Percentiles rank a stretch among this genome's conserved stretches.
Evolutionary conservation across 2,329 filamentous ascomycete species (phyloP).

Genomic region (Claviceps fusiformis): DNA sequence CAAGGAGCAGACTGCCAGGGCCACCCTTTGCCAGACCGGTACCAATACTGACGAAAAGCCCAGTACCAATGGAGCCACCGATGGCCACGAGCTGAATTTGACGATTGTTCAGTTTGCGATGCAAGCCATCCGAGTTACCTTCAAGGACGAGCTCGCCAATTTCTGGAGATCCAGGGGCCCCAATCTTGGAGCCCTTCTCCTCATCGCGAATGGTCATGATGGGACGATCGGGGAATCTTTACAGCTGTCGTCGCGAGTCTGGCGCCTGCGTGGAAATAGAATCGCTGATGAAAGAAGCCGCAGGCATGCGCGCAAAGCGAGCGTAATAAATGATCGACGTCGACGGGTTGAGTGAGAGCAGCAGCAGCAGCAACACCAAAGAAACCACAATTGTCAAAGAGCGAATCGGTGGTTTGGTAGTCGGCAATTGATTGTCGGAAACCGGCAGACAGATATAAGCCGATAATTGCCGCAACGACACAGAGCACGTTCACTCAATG

Average conservation of each 20-base stretch:
- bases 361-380: background rate
- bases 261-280: background rate
- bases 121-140: constrained; percentile 24
- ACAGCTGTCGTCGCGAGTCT: background rate
- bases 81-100: constrained; percentile 47
- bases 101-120: constrained; percentile 37
- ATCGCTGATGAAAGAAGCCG: background rate
- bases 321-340: background rate
- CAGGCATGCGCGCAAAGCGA: background rate
- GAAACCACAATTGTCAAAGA: background rate
- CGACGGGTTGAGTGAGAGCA: background rate
- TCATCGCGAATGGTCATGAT: constrained; percentile 13
- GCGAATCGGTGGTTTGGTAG: background rate
- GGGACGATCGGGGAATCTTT: background rate
- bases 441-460: background rate
- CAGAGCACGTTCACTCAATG: constrained; percentile 2
- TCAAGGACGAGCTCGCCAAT: constrained; percentile 12
- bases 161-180: constrained; percentile 13
- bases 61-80: constrained; percentile 43
- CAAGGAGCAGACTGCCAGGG: constrained; percentile 40
- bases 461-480: background rate
- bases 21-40: constrained; percentile 33
- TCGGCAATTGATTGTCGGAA: background rate
- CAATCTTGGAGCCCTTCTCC: constrained; percentile 16
- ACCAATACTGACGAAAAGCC: constrained; percentile 49